Base-by-base conservation (phyloP, 2,329 filamentous ascomycete genomes). In the Colletotrichum echinochloae region DNA sequence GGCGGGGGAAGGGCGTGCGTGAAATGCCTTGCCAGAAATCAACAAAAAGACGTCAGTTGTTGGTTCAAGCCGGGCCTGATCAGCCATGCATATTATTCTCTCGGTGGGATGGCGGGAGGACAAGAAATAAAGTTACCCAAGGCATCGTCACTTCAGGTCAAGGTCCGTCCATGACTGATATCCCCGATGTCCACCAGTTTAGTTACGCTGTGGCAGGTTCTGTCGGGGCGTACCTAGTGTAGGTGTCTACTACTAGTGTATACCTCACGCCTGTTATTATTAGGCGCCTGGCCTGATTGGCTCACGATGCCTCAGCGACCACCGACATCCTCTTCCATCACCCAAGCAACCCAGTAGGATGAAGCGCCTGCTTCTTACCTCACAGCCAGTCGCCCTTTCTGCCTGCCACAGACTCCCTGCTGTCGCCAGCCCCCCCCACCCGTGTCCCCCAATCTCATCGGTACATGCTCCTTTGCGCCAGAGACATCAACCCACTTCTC, bases 311-410 rank as follows among this genome's bases (percentile, higher is more conserved):
- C 59, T 35, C 64, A 68, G 64, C 59, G 56, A 54, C 60, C 62
- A 28, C 37, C 46, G 35, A 41, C 49, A 51, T 52, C 55, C 39
- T 69, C 55, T 46, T 69, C 35, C 54, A 56, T 56, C 49, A 46
- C 72, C 72, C 63, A 66, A 56, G 72, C 72, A 73, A 73, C 59
- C 59, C 59, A 33, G 23, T 66, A 66, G 44, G 49, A 65, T 39
- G 54, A 69, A 65, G 63, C 68, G 68, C 71, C 64, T 54, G 66
- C 28, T 30, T 9, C 18, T 3, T n/a, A 23, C 23, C 23, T 20
- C 23, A 11, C 35, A 18, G 56, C 55, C 64, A 64, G 60, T 52
- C 28, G 33, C 49, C 28, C 35, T 30, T 62, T 51, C 65, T 67
- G 41, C 65, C 59, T 57, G 39, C 63, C 63, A 57, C 5, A 52